Evolutionary conservation across 177 flowering plant genomes (phyloP), one percentile per base, ranked within the genome.

Genomic region (Vitis hybrid): DNA sequence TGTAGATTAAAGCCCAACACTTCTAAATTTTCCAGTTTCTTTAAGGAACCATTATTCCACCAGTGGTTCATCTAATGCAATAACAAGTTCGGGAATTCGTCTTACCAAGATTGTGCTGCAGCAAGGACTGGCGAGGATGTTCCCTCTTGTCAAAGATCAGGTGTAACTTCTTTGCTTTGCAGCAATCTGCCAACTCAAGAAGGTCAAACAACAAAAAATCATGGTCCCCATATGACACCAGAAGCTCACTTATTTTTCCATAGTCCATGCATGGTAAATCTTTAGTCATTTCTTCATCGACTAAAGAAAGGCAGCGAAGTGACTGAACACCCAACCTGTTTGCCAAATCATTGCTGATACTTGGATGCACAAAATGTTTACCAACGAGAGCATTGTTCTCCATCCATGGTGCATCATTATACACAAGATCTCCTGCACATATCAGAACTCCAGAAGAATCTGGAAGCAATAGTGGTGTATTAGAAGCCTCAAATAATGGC

Each of bases 351-450:
- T 85, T 82, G 85, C 86, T 86, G 70, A 94, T 82, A 74, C 82
- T 81, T 33, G 94, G 85, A 77, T 94, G 99, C 8, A 91, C 83
- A 84, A 91, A 83, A 55, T 78, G 82, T 69, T 82, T 89, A 58
- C 87, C 86, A 73, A 69, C 71, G 57, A 79, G 72, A 69, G 76
- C 64, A 73, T 31, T 83, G 62, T 73, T 84, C 67, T 92, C 99
- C 86, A 94, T 86, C 99, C 99, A 94, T 60, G 97, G 99, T 56
- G 99, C 99, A 84, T 94, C 99, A 83, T 94, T 90, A 70, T 86
- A 91, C 18, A 94, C 87, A 72, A 92, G 91, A 81, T 91, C 90
- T 50, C 63, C 70, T 11, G 86, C 82, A 77, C 31, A 65, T 69
- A 59, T 72, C 65, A 94, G 83, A 81, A 87, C 78, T 65, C 91